phyloP scores from a whole-genome alignment of 768 basidiomycete genomes.

The Podaxis sp. region DNA sequence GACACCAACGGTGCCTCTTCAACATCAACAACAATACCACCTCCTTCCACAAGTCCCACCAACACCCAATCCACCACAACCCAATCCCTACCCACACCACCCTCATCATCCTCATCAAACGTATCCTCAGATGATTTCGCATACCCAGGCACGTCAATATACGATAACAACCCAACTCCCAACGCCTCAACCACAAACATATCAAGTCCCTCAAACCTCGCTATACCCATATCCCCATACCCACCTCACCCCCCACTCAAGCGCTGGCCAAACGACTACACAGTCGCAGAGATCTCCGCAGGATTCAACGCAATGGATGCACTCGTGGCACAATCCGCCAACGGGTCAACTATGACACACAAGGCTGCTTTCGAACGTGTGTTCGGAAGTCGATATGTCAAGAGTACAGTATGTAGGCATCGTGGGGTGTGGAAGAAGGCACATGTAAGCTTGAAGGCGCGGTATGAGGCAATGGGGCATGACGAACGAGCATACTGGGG shows the following conservation, averaged over 20 bases:
- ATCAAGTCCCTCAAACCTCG: constrained; percentile 18
- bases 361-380: constrained; percentile 68
- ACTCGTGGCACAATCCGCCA: constrained; percentile 34
- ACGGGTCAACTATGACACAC: constrained; percentile 50
- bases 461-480: constrained; percentile 53
- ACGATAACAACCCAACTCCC: constrained; percentile 16
- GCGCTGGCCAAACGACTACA: constrained; percentile 77
- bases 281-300: constrained; percentile 58
- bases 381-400: constrained; percentile 70
- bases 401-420: constrained; percentile 71
- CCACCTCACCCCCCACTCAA: constrained; percentile 65
- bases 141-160: constrained; percentile 13
- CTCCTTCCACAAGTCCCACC: constrained; percentile 13
- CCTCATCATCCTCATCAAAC: constrained; percentile 19
- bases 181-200: constrained; percentile 15
- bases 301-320: constrained; percentile 57
- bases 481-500: constrained; percentile 66
- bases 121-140: constrained; percentile 12
- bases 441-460: constrained; percentile 38
- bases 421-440: constrained; percentile 68
- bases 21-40: constrained; percentile 18
- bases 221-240: constrained; percentile 27
- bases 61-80: constrained; percentile 19
- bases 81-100: constrained; percentile 27
- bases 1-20: constrained; percentile 1